phyloP scores from a whole-genome alignment of 202 grass and related monocot genomes.

The Panicum virgatum region DNA sequence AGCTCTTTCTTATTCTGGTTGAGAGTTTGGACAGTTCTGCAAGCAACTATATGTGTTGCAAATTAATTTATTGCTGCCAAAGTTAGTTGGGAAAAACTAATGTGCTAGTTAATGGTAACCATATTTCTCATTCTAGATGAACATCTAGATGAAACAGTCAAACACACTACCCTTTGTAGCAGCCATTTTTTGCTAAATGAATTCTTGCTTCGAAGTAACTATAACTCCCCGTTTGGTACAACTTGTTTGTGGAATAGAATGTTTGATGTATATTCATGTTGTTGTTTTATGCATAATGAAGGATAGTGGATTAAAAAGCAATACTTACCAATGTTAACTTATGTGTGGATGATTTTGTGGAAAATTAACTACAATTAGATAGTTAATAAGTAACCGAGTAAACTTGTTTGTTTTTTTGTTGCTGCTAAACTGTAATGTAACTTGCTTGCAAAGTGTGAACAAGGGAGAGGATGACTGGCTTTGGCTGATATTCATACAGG shows the following conservation, averaged over 20 bases:
- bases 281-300: background rate
- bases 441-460: conserved; percentile 11
- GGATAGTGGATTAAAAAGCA: background rate
- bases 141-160: too few species aligned
- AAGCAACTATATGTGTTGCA: conserved; percentile 21
- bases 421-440: background rate
- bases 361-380: background rate
- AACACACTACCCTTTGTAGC: background rate
- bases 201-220: conserved; percentile 13
- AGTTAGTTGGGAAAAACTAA: background rate
- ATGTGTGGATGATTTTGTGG: background rate
- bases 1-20: conserved; percentile 31
- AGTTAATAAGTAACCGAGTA: background rate
- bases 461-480: background rate
- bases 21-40: conserved; percentile 28
- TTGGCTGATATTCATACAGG: conserved; percentile 6
- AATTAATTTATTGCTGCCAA: background rate
- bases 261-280: background rate
- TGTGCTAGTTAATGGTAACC: background rate
- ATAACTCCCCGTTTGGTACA: background rate
- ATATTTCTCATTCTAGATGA: conserved; percentile 11
- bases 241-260: background rate
- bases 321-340: background rate
- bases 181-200: background rate
- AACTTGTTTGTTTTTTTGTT: background rate